A percentile compares a stretch with the other conserved stretches of the same genome.
phyloP scores from a whole-genome alignment of 331 rosid species.

The Dryas integrifolia region DNA sequence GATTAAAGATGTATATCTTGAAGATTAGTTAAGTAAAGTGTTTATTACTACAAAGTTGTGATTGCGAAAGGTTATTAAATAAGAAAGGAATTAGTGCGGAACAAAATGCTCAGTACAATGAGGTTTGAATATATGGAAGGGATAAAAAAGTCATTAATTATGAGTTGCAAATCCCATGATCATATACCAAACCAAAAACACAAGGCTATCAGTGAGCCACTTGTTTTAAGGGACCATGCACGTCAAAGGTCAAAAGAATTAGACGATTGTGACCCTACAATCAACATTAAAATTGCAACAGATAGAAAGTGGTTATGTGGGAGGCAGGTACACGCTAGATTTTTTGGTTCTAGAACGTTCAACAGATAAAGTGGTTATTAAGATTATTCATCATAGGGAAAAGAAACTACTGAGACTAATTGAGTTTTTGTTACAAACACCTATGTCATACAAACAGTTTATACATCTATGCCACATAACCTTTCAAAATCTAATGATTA shows the following conservation, averaged over 20 bases:
- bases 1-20: slow-evolving; percentile 22
- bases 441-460: too few relatives aligned
- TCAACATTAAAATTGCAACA: background rate
- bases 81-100: background rate
- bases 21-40: slow-evolving; percentile 7
- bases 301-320: background rate
- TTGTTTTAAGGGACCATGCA: slow-evolving; percentile 24
- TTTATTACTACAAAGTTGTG: slow-evolving; percentile 5
- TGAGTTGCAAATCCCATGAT: background rate
- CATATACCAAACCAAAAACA: slow-evolving; percentile 22
- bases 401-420: too few relatives aligned
- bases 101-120: background rate
- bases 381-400: too few relatives aligned
- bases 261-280: slow-evolving; percentile 12
- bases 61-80: slow-evolving; percentile 14
- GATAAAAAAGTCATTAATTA: slow-evolving; percentile 20
- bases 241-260: slow-evolving; percentile 33
- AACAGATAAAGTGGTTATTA: too few relatives aligned
- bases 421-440: too few relatives aligned
- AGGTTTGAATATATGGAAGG: slow-evolving; percentile 3
- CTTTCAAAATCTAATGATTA: too few relatives aligned
- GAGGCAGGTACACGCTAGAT: slow-evolving; percentile 2
- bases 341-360: background rate
- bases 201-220: slow-evolving; percentile 28
- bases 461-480: too few relatives aligned